phyloP scores from a whole-genome alignment of 2,329 filamentous ascomycete genomes.

The Beauveria rudraprayagi region DNA sequence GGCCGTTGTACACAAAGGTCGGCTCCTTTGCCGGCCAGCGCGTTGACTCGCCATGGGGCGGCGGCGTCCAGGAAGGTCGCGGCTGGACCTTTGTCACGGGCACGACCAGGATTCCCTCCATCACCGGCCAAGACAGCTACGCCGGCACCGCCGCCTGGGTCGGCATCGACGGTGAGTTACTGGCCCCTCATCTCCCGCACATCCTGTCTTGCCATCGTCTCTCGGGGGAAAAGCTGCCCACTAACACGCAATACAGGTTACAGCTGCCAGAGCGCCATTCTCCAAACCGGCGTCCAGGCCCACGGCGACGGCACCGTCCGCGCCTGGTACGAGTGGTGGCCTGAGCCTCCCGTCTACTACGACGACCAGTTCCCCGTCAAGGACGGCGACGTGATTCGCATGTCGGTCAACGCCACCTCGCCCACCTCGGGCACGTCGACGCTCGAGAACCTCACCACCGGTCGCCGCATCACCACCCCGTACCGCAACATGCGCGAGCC shows the following conservation, averaged over 20 bases:
- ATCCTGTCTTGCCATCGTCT: too few relatives aligned
- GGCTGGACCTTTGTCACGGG: slow-evolving; percentile 5
- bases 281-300: slow-evolving; percentile 33
- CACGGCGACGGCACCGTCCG: slow-evolving; percentile 25
- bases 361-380: slow-evolving; percentile 15
- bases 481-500: slow-evolving; percentile 31
- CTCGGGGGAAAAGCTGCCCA: too few relatives aligned
- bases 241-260: slow-evolving; percentile 15
- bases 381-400: slow-evolving; percentile 17
- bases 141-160: slow-evolving; percentile 29
- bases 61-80: background rate
- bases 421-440: slow-evolving; percentile 15
- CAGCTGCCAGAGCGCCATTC: slow-evolving; percentile 28
- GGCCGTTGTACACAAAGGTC: background rate
- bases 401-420: slow-evolving; percentile 18
- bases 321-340: slow-evolving; percentile 36
- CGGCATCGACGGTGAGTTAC: slow-evolving; percentile 29
- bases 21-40: background rate
- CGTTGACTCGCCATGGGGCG: background rate
- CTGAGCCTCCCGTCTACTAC: slow-evolving; percentile 30
- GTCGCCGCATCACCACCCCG: slow-evolving; percentile 39
- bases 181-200: too few relatives aligned
- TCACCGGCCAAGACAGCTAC: background rate
- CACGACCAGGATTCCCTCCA: slow-evolving; percentile 3
- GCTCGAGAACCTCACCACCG: slow-evolving; percentile 39